Percentiles rank a stretch among this genome's conserved stretches.
Conservation (phyloP, 306 rosid species). For the Gillenia trifoliata region DNA sequence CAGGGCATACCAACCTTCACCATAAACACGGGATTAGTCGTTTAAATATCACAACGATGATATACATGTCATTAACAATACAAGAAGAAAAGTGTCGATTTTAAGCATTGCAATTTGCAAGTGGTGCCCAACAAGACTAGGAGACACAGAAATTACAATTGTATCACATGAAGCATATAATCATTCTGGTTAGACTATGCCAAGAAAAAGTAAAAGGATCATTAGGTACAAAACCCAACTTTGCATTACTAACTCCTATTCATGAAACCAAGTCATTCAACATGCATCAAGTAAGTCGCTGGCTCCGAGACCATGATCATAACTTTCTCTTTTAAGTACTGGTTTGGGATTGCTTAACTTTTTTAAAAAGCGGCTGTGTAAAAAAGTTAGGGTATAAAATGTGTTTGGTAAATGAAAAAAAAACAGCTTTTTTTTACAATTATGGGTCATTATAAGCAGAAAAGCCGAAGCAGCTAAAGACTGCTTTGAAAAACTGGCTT, state of each 20-base stretch:
- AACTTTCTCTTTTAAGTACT: no score
- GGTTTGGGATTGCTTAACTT: no score
- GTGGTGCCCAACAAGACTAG: background rate
- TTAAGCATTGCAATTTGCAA: background rate
- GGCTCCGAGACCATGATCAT: background rate
- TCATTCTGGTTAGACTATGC: background rate
- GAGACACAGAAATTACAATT: background rate
- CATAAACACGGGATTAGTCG: constrained; percentile 5
- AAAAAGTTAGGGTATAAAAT: no score
- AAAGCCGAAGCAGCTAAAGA: no score
- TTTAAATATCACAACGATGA: background rate
- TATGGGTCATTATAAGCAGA: no score
- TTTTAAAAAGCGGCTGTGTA: no score
- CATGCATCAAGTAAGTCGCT: background rate
- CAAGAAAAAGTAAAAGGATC: background rate
- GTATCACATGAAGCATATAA: background rate
- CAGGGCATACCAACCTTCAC: constrained; percentile 90
- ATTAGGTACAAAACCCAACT: background rate
- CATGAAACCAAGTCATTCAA: background rate
- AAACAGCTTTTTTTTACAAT: no score
- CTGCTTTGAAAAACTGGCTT: no score
- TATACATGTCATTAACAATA: background rate
- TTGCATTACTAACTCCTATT: background rate
- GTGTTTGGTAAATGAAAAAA: no score
- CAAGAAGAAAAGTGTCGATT: background rate